Evolutionary conservation across 768 basidiomycete genomes (phyloP).

Genomic region (Amanita phalloides): DNA sequence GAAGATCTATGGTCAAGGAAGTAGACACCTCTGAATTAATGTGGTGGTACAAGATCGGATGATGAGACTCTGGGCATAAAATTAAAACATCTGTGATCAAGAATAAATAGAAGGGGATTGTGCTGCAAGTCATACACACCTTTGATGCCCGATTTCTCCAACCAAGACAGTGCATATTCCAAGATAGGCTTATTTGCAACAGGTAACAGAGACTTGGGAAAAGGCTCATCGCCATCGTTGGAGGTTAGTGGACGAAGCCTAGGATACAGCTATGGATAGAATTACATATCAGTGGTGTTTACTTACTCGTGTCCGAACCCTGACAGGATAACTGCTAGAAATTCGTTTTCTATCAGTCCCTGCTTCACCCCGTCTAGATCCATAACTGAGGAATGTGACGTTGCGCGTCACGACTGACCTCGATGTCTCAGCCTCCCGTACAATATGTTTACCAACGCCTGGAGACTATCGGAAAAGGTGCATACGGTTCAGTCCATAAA

Average conservation of each 20-base stretch:
- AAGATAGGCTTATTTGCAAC: slow-evolving; percentile 84
- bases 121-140: slow-evolving; percentile 31
- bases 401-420: neutral
- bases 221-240: slow-evolving; percentile 71
- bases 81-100: slow-evolving; percentile 63
- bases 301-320: slow-evolving; percentile 89
- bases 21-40: slow-evolving; percentile 69
- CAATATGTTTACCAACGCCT: slow-evolving; percentile 78
- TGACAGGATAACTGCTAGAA: slow-evolving; percentile 79
- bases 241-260: slow-evolving; percentile 69
- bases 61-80: slow-evolving; percentile 73
- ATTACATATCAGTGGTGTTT: neutral
- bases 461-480: slow-evolving; percentile 91
- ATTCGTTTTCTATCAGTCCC: slow-evolving; percentile 45
- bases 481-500: slow-evolving; percentile 93
- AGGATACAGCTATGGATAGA: slow-evolving; percentile 5
- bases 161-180: slow-evolving; percentile 75
- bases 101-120: slow-evolving; percentile 4
- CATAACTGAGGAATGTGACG: slow-evolving; percentile 26
- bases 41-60: slow-evolving; percentile 69
- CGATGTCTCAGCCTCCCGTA: slow-evolving; percentile 44
- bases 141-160: slow-evolving; percentile 78
- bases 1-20: slow-evolving; percentile 65
- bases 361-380: slow-evolving; percentile 49
- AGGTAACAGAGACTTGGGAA: slow-evolving; percentile 81